phyloP scores from a whole-genome alignment of 1,139 yeast genomes.

The Debaryomycetaceae sp. region DNA sequence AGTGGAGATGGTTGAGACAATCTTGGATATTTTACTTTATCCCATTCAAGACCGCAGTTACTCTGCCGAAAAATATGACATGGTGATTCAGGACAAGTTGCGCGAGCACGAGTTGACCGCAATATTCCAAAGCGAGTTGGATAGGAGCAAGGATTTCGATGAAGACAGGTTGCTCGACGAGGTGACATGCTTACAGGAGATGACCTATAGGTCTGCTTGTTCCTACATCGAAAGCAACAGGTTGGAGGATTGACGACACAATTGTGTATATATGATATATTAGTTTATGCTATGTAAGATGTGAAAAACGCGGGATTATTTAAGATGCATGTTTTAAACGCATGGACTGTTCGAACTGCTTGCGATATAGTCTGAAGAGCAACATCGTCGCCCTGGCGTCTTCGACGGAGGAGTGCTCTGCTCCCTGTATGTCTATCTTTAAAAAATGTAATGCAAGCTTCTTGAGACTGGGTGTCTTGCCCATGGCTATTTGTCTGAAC shows the following conservation, averaged over 20 bases:
- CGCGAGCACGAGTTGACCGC: constrained; percentile 9
- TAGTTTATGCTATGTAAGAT: neutral
- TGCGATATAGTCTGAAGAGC: constrained; percentile 57
- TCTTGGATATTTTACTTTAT: constrained; percentile 24
- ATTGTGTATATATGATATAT: neutral
- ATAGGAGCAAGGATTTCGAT: constrained; percentile 5
- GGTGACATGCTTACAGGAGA: constrained; percentile 24
- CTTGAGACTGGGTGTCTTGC: constrained; percentile 71
- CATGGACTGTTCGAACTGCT: constrained; percentile 49
- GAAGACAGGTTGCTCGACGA: constrained; percentile 13
- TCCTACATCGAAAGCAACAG: constrained; percentile 33
- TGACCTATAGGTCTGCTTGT: constrained; percentile 39
- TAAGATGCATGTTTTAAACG: constrained; percentile 1
- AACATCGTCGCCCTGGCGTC: constrained; percentile 89
- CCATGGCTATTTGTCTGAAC: constrained; percentile 56
- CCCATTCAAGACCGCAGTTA: constrained; percentile 21
- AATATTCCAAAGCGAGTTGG: neutral
- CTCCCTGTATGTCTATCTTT: constrained; percentile 62
- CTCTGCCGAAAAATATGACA: constrained; percentile 14
- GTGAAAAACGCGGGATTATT: neutral
- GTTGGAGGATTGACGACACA: constrained; percentile 26
- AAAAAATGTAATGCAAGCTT: constrained; percentile 57
- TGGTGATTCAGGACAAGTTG: constrained; percentile 15
- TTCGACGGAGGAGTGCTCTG: constrained; percentile 82
- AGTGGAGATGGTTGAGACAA: constrained; percentile 23